Base-by-base conservation (phyloP, 352 stramenopile species). In the Phytophthora sojae region DNA sequence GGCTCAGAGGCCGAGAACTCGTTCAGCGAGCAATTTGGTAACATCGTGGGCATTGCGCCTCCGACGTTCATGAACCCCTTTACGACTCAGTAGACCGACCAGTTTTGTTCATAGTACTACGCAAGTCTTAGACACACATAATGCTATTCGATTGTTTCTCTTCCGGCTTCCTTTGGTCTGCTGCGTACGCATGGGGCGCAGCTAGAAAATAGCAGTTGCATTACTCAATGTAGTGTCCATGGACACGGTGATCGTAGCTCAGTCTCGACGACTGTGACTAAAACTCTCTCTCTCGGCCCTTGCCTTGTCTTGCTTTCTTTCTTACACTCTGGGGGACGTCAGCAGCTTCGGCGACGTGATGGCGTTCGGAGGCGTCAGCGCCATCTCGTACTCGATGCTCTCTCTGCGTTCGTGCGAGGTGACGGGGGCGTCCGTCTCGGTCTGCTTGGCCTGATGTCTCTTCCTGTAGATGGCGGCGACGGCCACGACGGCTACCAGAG, bases 11-110 rank as follows among this genome's bases (percentile, higher is more conserved):
- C 78, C 6, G 87, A 93, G 75, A 78, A 50, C 39, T 81, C 77
- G 42, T 81, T 94, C 61, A 90, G 85, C 61, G 75, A 76, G 42
- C 79, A 92, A 45, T 85, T 94, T 45, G 66, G 58, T 56, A 87
- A 61, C 70, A 74, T 90, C 32, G 75, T 81, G 21, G 74, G 86
- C 54, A 75, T 73, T n/a, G 57, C 60, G 15, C 29, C 60, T 29
- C 76, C 85, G 44, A 65, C 52, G 9, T 73, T 76, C 35, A 64
- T 55, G 7, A 70, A 71, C 32, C 50, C 67, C 4, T 69, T 65
- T 17, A 29, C 55, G 29, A 57, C 58, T 19, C 57, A 70, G 61
- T 74, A 79, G 54, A 60, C 12, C 61, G 15, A 65, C 15, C 3
- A 19, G 39, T 72, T 57, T 73, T 63, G 49, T 59, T 58, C 37